Evolutionary conservation across 768 basidiomycete species (phyloP).

Genomic region (Leccinum subgranulosum): DNA sequence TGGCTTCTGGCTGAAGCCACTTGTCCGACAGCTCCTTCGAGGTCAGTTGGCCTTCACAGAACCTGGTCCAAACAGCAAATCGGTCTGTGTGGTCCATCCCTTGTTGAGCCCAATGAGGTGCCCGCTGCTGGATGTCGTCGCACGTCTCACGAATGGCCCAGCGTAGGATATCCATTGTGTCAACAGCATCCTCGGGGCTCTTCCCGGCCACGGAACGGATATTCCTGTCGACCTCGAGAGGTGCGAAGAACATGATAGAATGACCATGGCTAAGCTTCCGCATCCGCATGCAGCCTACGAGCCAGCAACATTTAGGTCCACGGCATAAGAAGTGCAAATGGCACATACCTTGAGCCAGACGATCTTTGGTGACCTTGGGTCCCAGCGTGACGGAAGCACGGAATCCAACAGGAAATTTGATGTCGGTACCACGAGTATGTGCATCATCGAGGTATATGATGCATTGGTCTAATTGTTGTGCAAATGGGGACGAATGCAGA

Average conservation of each 20-base stretch:
- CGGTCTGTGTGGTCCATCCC: constrained; percentile 35
- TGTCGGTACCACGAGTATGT: constrained; percentile 47
- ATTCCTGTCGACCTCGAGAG: constrained; percentile 35
- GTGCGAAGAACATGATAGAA: constrained; percentile 44
- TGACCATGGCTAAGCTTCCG: constrained; percentile 44
- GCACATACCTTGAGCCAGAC: constrained; percentile 40
- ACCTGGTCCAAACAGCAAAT: constrained; percentile 15
- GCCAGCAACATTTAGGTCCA: neutral
- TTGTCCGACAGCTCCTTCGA: constrained; percentile 1
- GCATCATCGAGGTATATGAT: constrained; percentile 53
- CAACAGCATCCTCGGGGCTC: neutral
- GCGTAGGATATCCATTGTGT: constrained; percentile 37
- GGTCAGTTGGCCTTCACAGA: constrained; percentile 6
- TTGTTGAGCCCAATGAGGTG: constrained; percentile 43
- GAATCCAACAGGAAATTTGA: constrained; percentile 42
- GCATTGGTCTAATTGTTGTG: constrained; percentile 38
- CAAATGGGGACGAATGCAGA: neutral
- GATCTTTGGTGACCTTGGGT: constrained; percentile 50
- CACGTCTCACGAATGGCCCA: constrained; percentile 48
- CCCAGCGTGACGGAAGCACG: constrained; percentile 32
- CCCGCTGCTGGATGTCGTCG: constrained; percentile 33
- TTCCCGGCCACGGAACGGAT: constrained; percentile 31
- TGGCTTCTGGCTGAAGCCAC: constrained; percentile 43
- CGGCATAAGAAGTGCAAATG: no score
- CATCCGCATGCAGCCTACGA: constrained; percentile 48